Base-by-base conservation (phyloP, 1,284 basidiomycete species). In the Microbotryum silenes-acaulis region DNA sequence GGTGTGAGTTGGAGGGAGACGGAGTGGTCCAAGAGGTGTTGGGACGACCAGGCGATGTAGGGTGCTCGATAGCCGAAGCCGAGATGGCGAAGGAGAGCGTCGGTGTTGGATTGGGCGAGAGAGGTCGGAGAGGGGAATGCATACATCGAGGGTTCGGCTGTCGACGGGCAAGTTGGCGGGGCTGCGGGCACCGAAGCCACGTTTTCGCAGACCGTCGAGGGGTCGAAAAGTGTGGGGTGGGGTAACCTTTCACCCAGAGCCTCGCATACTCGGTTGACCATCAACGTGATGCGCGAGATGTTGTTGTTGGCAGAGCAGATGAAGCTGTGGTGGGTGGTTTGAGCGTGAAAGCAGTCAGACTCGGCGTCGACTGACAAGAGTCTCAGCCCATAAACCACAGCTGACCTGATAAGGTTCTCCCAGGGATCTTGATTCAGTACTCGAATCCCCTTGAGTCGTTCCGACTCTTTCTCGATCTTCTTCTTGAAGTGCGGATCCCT, bases 231-330 rank as follows among this genome's bases (percentile, higher is more conserved):
- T 2, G 66, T 59, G 3, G 72, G 70, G 21, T 66, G 62, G 6
- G 71, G 69, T 5, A 72, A 51, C 12, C 58, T 61, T 6, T 52
- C 18, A 25, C 73, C 72, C 49, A 70, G 70, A 1, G 66, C 42
- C 10, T 62, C 56, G 48, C 68, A 72, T 8, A 73, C 55, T n/a
- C 67, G 64, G 42, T 86, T 86, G 45, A 96, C 84, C 85, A 97
- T 91, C 62, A 87, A 87, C 6, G 89, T 88, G 72, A 96, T 97
- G 1, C 92, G 85, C 3, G 83, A 77, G 56, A 97, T 98, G 71
- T 98, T 94, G 75, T 98, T 98, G 73, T 97, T 98, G 1, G 92
- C 91, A 20, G 92, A 97, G 72, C 94, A 98, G 68, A 99, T 97
- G 77, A 98, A 98, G 10, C 92, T 94, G 65, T 20, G 9, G 25